Base-by-base conservation (phyloP, 352 stramenopile genomes). In the Ophiocytium majus region DNA sequence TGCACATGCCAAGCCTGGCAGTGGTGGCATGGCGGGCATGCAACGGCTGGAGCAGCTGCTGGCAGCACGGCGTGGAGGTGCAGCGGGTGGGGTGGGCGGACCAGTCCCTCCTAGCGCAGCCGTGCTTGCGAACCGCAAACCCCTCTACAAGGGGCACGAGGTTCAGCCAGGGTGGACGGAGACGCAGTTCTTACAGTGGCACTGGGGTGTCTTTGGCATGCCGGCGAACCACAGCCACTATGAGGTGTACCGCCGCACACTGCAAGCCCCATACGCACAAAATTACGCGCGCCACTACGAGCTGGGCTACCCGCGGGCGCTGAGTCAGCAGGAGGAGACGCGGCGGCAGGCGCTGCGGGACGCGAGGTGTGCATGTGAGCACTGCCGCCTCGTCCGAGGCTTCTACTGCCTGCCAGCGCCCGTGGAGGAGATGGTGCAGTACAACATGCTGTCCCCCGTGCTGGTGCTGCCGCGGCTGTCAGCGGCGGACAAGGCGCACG, bases 401-500 rank as follows among this genome's bases (percentile, higher is more conserved):
- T 57, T 57, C 43, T 57, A 57, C 43, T 14, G 64, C 5, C 64
- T 76, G 34, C 64, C 64, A 17, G 64, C 64, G 34, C 5, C 5
- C 31, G 17, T 17, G 34, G 5, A 76, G 34, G 64, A 76, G 5
- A 76, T 76, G 64, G 34, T 76, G 5, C 5, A 76, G 64, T 37
- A 76, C 64, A 76, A 76, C 17, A 5, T 17, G 5, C 31, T 14
- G 5, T 5, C 34, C 31, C 5, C 64, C 5, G 64, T 37, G 31
- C 64, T 76, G 5, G 34, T 10, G 5, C 17, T 76, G 5, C 31
- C 64, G 34, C 31, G 31, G 5, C 64, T 76, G 5, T 76, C 64
- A 10, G 64, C 5, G 31, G 64, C 64, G 5, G 64, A 76, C 64
- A 76, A 76, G 64, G 17, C 31, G 64, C 64, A 76, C 64, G 34